A percentile compares a stretch with the other conserved stretches of the same genome.
Evolutionary conservation across 208 protist genomes (phyloP).

Genomic region (Leishmania martiniquensis): DNA sequence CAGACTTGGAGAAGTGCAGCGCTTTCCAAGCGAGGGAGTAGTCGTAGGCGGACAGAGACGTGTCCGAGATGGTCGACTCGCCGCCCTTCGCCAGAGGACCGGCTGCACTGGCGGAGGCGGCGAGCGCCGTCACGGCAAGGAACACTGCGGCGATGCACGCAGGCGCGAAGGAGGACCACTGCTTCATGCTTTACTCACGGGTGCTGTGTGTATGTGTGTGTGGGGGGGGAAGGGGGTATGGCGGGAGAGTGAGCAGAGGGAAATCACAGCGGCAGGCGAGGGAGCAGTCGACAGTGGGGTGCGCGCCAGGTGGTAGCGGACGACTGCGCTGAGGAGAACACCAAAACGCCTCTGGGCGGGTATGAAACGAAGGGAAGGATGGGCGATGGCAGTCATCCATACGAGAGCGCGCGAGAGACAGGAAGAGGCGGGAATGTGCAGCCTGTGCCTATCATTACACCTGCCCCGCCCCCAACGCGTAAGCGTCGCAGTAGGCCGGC

Average conservation of each 20-base stretch:
- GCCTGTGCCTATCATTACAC: background rate
- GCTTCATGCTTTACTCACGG: background rate
- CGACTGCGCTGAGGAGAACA: background rate
- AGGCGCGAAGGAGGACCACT: constrained; percentile 25
- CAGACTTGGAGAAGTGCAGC: constrained; percentile 49
- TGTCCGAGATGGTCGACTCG: too few relatives aligned
- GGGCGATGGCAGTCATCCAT: too few relatives aligned
- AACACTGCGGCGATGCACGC: constrained; percentile 88
- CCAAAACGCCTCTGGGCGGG: background rate
- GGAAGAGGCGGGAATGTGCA: background rate
- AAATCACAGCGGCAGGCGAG: too few relatives aligned
- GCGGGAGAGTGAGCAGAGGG: constrained; percentile 6
- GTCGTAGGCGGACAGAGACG: constrained; percentile 8
- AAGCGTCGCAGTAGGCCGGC: too few relatives aligned
- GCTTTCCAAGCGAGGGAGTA: constrained; percentile 24
- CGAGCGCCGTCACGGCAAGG: constrained; percentile 61
- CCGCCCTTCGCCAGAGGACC: too few relatives aligned
- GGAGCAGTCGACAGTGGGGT: background rate
- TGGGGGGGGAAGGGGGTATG: too few relatives aligned
- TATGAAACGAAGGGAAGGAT: background rate
- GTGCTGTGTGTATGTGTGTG: background rate
- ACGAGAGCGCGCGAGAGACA: background rate
- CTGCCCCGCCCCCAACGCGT: too few relatives aligned
- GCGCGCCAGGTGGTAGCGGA: background rate
- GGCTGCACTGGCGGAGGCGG: constrained; percentile 42